Evolutionary conservation across 2,329 filamentous ascomycete genomes (phyloP), one percentile per base, ranked within the genome.

Genomic region (Ophiostoma sp.): DNA sequence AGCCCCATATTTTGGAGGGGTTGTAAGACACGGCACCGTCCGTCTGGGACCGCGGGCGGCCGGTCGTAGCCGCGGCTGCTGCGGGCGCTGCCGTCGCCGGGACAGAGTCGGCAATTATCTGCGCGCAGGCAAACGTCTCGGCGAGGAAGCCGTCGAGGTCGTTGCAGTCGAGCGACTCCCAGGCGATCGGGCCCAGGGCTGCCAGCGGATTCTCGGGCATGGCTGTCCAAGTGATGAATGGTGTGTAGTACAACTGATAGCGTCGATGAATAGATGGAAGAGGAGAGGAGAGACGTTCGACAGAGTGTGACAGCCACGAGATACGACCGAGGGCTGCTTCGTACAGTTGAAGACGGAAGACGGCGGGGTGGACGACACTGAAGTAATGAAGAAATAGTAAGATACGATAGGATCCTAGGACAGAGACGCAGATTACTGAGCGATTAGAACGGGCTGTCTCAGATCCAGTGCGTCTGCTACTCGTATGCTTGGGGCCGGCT

Each of bases 21-120:
- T 62, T 62, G 74, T 75, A 73, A 5, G 76, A 74, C 5, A 74
- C 74, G 2, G 86, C 85, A 67, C 82, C 76, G 58, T 85, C 82
- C 41, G 86, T 84, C 72, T 85, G 82, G 18, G 87, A 81, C 55
- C 87, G 86, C 11, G 82, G 78, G 5, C 81, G 83, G 72, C 76
- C 81, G 69, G 73, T 77, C 76, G 76, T 36, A 11, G 76, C 38
- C 27, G 58, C 38, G n/a, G 65, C n/a, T 6, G 66, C 41, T 0
- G 38, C n/a, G 11, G 47, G 36, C 27, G 49, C 9, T 8, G 27
- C 27, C 4, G 42, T 18, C 7, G 64, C 11, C 36, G 71, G 70
- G 16, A 73, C 67, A 2, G 71, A 72, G 67, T 71, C 72, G 64
- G 70, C 64, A 47, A 72, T 49, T 4, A 65, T 58, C 71, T 73